Evolutionary conservation across 495 filamentous ascomycete species (phyloP).

Genomic region (Talaromyces thailandensis): DNA sequence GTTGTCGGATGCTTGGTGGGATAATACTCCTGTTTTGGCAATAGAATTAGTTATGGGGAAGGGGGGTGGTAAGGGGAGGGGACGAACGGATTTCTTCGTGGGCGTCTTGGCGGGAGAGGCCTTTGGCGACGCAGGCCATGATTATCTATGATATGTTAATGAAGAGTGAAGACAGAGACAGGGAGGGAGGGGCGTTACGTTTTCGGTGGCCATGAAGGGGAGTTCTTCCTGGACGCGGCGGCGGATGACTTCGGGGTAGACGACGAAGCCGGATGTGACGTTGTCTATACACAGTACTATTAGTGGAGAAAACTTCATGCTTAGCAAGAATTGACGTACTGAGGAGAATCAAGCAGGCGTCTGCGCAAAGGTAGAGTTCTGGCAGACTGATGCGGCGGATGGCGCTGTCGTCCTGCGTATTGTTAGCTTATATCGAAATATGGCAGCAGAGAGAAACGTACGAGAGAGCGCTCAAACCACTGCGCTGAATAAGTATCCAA

Average conservation of each 20-base stretch:
- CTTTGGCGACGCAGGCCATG: constrained; percentile 72
- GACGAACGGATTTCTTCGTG: constrained; percentile 68
- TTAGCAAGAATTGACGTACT: constrained; percentile 21
- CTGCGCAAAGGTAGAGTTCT: constrained; percentile 28
- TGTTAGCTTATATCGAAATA: background rate
- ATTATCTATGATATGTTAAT: constrained; percentile 48
- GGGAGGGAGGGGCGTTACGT: constrained; percentile 16
- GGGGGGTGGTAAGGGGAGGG: background rate
- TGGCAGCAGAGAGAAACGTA: constrained; percentile 9
- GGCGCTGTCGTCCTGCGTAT: constrained; percentile 40
- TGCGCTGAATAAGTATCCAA: constrained; percentile 72
- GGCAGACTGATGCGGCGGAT: constrained; percentile 58
- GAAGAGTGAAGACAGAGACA: constrained; percentile 6
- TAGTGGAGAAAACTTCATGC: constrained; percentile 51
- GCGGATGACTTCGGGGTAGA: constrained; percentile 74
- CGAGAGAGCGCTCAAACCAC: constrained; percentile 65
- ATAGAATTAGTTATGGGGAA: background rate
- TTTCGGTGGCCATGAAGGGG: constrained; percentile 77
- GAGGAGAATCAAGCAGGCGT: background rate
- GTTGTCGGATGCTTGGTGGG: constrained; percentile 69
- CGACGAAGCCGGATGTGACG: constrained; percentile 70
- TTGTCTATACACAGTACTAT: constrained; percentile 48
- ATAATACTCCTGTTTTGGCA: constrained; percentile 44
- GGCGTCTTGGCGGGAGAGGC: constrained; percentile 75
- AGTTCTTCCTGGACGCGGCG: constrained; percentile 65